Evolutionary conservation across 2,329 filamentous ascomycete genomes (phyloP).

Genomic region (Fusarium acutatum): DNA sequence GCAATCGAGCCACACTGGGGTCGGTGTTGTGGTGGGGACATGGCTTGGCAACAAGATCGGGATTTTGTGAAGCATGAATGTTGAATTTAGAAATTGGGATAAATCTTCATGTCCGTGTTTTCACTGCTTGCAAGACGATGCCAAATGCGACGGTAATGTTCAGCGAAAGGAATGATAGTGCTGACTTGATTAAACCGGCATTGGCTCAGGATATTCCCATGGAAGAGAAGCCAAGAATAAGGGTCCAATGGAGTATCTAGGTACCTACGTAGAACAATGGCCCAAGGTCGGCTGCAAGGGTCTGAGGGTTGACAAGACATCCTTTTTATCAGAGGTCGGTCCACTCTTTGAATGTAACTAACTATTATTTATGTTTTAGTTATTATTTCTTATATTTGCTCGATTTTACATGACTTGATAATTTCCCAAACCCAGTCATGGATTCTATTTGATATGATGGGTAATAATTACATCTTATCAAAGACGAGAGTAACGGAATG

Average conservation of each 20-base stretch:
- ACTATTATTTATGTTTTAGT: not conserved
- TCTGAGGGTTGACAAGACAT: not conserved
- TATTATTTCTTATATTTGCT: not conserved
- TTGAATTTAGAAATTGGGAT: not conserved
- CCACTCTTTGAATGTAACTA: not conserved
- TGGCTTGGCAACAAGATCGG: not conserved
- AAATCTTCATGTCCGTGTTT: not conserved
- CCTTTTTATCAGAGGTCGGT: not conserved
- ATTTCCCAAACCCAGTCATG: not conserved
- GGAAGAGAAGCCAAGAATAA: constrained; percentile 20
- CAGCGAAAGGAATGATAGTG: not conserved
- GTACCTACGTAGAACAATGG: constrained; percentile 3
- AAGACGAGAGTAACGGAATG: not conserved
- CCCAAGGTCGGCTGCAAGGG: not conserved
- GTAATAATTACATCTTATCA: not conserved
- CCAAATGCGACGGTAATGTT: not conserved
- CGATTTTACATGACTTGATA: not conserved
- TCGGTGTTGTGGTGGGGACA: not conserved
- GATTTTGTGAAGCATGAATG: not conserved
- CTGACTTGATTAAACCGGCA: not conserved
- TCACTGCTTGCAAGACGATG: not conserved
- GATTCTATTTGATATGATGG: no score
- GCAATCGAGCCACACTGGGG: constrained; percentile 5
- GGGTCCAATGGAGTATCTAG: not conserved
- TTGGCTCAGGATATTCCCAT: not conserved